Conservation (phyloP, 768 basidiomycete species). For the Chalciporus sphaerocephalus region DNA sequence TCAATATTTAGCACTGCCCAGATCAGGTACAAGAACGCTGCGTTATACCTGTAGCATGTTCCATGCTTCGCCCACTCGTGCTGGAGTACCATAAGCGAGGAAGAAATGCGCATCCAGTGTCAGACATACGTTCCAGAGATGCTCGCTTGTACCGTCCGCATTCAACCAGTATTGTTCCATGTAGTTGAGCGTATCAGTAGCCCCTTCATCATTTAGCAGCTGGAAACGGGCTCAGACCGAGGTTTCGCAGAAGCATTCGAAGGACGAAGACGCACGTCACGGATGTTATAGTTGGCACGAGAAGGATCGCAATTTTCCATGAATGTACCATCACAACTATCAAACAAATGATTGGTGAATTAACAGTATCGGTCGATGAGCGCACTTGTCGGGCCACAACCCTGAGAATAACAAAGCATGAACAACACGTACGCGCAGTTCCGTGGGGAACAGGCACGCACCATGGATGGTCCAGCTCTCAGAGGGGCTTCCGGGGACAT, state of each 20-base stretch:
- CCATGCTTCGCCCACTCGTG: conserved; percentile 74
- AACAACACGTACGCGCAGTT: neutral
- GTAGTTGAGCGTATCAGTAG: conserved; percentile 52
- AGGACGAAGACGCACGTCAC: conserved; percentile 28
- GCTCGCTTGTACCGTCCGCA: conserved; percentile 51
- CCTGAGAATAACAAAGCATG: conserved; percentile 37
- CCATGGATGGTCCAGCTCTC: conserved; percentile 76
- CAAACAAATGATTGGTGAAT: neutral
- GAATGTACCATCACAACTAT: conserved; percentile 52
- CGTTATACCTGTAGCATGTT: conserved; percentile 39
- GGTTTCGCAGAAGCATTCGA: neutral
- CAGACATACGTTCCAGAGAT: conserved; percentile 61
- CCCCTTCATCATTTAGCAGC: conserved; percentile 57
- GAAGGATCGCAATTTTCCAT: conserved; percentile 36
- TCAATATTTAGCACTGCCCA: conserved; percentile 1
- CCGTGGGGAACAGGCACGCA: conserved; percentile 25
- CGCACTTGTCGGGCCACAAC: conserved; percentile 63
- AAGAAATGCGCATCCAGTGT: neutral
- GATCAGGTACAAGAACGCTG: neutral
- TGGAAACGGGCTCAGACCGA: conserved; percentile 21
- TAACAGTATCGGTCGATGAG: neutral
- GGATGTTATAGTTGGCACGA: conserved; percentile 45
- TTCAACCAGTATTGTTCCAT: conserved; percentile 66
- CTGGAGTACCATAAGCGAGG: conserved; percentile 27
- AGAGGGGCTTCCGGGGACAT: conserved; percentile 41